A percentile compares a stretch with the other conserved stretches of the same genome.
These are phyloP conservation scores for Saussurea involucrata DNA, from an alignment of 129 eudicot species.

Conservation along the genomic window DNA sequence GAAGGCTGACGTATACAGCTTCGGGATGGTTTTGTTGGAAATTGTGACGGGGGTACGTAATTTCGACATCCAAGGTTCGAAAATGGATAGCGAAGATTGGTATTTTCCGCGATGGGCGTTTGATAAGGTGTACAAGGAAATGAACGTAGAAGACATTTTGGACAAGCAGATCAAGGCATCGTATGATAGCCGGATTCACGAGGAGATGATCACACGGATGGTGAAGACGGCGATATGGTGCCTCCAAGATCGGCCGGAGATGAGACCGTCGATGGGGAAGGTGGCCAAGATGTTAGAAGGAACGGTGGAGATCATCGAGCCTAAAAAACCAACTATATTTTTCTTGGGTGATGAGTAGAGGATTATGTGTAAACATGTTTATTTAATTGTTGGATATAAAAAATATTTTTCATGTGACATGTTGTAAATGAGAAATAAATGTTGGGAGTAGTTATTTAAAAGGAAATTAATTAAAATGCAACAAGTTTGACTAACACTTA, in stretches of 20 bases:
- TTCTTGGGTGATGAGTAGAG: conserved; percentile 44
- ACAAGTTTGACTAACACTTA: no score
- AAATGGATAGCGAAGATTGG: conserved; percentile 81
- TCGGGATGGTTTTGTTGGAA: conserved; percentile 82
- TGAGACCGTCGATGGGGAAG: conserved; percentile 96
- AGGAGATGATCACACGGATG: conserved; percentile 71
- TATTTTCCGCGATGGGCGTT: conserved; percentile 90
- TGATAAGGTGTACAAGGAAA: conserved; percentile 72
- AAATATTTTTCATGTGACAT: not conserved
- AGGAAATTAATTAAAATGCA: no score
- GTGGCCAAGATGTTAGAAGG: conserved; percentile 98
- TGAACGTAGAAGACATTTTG: conserved; percentile 74
- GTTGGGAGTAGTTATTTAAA: not conserved
- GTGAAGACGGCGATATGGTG: conserved; percentile 98
- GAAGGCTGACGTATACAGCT: conserved; percentile 86
- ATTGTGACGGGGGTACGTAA: conserved; percentile 75
- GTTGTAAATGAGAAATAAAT: not conserved
- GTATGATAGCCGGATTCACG: conserved; percentile 59
- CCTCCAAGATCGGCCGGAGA: conserved; percentile 81
- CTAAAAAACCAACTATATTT: conserved; percentile 78
- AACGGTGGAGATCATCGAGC: conserved; percentile 84
- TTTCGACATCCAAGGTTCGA: conserved; percentile 44
- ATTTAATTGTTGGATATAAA: not conserved
- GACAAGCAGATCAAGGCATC: conserved; percentile 53
- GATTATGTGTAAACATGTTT: not conserved